phyloP scores from a whole-genome alignment of 768 basidiomycete species.

The Scleroderma bovista region DNA sequence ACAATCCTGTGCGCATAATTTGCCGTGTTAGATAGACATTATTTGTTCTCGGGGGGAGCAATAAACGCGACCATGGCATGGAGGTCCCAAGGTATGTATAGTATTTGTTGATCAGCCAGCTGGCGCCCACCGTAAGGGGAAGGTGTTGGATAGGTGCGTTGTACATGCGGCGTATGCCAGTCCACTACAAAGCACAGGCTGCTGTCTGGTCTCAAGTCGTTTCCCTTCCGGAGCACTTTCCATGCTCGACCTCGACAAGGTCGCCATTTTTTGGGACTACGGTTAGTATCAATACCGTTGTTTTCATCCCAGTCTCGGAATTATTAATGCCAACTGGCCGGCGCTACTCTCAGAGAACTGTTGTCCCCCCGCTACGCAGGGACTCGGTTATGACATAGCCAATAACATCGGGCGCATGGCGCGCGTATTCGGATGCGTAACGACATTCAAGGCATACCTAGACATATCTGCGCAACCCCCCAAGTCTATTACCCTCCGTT shows the following conservation, averaged over 20 bases:
- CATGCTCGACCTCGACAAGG: constrained; percentile 33
- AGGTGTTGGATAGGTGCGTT: too few relatives aligned
- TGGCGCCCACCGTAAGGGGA: too few relatives aligned
- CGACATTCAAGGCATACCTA: constrained; percentile 49
- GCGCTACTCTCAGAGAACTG: constrained; percentile 27
- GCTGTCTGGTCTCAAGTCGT: constrained; percentile 5
- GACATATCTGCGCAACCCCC: constrained; percentile 37
- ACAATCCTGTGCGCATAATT: not conserved
- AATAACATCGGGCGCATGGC: constrained; percentile 42
- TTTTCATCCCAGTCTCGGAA: not conserved
- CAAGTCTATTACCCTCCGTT: constrained; percentile 32
- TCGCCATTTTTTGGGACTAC: constrained; percentile 41
- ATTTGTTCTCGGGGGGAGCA: too few relatives aligned
- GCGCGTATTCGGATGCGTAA: constrained; percentile 41
- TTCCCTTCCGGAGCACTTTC: constrained; percentile 9
- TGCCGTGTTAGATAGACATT: not conserved
- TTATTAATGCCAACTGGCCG: constrained; percentile 8
- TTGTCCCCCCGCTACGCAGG: constrained; percentile 24
- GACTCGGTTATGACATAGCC: constrained; percentile 38
- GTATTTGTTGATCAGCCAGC: too few relatives aligned
- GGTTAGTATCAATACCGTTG: constrained; percentile 15
- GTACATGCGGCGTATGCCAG: not conserved
- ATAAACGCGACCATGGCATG: too few relatives aligned
- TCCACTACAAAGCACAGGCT: constrained; percentile 20
- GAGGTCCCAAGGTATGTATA: not conserved